Conservation (phyloP, 495 filamentous ascomycete genomes). For the Extremus antarcticus region DNA sequence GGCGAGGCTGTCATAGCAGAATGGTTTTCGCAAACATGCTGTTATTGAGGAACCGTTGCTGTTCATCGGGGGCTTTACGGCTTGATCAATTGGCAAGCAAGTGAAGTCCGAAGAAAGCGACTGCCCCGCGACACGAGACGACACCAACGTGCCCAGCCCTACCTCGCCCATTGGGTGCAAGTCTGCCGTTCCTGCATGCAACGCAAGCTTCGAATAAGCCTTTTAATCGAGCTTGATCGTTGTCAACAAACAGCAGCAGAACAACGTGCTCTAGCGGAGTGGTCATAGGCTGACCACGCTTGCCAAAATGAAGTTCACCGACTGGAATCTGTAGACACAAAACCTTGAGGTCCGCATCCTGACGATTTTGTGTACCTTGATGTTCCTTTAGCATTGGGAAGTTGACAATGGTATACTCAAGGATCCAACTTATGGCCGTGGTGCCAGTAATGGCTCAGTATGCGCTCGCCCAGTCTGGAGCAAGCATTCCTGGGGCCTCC, state of each 20-base stretch:
- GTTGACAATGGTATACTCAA: not conserved
- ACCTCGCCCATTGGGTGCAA: not conserved
- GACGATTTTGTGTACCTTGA: not conserved
- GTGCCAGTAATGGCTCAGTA: slow-evolving; percentile 11
- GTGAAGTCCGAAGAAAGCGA: too few relatives aligned
- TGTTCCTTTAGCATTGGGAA: not conserved
- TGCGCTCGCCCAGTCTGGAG: slow-evolving; percentile 6
- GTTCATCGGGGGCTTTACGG: too few relatives aligned
- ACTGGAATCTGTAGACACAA: too few relatives aligned
- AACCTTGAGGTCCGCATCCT: too few relatives aligned
- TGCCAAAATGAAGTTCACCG: too few relatives aligned
- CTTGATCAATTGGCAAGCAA: too few relatives aligned
- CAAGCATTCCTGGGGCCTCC: slow-evolving; percentile 25
- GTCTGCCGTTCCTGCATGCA: not conserved
- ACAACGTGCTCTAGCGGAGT: too few relatives aligned
- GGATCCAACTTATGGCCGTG: not conserved
- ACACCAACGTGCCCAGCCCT: not conserved
- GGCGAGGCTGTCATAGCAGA: too few relatives aligned
- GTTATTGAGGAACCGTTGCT: too few relatives aligned
- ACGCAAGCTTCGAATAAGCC: not conserved
- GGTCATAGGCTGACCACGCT: too few relatives aligned
- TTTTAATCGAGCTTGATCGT: not conserved
- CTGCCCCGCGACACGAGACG: too few relatives aligned
- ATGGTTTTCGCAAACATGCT: too few relatives aligned
- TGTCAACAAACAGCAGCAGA: not conserved